Conservation (phyloP, 345 rosid genomes). For the Sisymbrium altissimum region DNA sequence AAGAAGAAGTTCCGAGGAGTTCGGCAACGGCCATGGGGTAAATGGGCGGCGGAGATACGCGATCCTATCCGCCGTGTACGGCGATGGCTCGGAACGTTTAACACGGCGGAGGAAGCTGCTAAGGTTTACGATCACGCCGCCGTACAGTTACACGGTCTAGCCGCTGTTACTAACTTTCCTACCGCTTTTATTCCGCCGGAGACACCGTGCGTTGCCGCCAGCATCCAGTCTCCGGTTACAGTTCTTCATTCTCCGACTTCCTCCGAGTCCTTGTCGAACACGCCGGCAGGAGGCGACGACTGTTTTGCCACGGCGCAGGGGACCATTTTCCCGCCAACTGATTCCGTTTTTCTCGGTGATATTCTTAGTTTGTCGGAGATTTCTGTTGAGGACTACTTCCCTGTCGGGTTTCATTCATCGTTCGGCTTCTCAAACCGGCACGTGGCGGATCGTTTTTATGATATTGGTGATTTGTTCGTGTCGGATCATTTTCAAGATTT, state of each 20-base stretch:
- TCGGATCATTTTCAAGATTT: conserved; percentile 45
- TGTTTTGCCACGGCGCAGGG: not conserved
- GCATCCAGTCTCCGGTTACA: conserved; percentile 48
- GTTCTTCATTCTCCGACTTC: conserved; percentile 52
- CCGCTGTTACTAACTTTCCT: conserved; percentile 69
- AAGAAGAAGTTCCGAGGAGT: conserved; percentile 69
- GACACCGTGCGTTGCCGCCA: conserved; percentile 36
- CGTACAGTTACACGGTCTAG: conserved; percentile 66
- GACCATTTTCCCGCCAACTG: conserved; percentile 35
- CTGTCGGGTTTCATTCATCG: conserved; percentile 23
- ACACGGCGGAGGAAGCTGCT: conserved; percentile 87
- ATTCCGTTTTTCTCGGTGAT: not conserved
- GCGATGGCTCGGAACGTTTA: conserved; percentile 77
- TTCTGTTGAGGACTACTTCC: conserved; percentile 6
- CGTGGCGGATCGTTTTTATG: conserved; percentile 37
- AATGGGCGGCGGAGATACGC: conserved; percentile 97
- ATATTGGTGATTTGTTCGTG: conserved; percentile 59
- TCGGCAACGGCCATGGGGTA: conserved; percentile 86
- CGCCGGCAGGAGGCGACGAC: not conserved
- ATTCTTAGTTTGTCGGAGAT: conserved; percentile 30
- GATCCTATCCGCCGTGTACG: conserved; percentile 49
- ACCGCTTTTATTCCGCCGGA: conserved; percentile 43
- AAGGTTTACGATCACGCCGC: conserved; percentile 82
- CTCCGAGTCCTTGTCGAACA: not conserved
- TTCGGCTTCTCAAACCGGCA: conserved; percentile 32